Base-by-base conservation (phyloP, 768 basidiomycete species). In the Kwoniella botswanensis region DNA sequence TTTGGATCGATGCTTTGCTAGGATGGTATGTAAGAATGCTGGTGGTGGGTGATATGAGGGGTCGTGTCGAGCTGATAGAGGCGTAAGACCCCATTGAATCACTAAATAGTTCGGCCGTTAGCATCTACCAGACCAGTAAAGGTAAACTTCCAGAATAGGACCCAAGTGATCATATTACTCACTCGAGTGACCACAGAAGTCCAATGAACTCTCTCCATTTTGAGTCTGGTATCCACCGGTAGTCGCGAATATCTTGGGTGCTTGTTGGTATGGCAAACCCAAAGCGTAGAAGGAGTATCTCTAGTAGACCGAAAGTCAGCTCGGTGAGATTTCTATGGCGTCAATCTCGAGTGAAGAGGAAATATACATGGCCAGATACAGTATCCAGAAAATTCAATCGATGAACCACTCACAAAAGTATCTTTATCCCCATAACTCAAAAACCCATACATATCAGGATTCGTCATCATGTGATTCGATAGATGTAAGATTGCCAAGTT, bases 401-500 rank as follows among this genome's bases (percentile, higher is more conserved):
- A 35, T 35, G 35, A 6, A 35, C 35, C 35, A 73, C 82, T 71
- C 58, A 82, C 80, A 65, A 84, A 84, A 18, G 81, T 82, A 64
- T 84, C 84, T 68, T 85, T 85, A 72, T 85, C 84, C 10, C 83
- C 84, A 21, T 80, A 80, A n/a, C 70, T 64, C 57, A 82, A 60
- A 63, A 74, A 75, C 4, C 78, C 75, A 64, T 80, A 82, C 70
- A 78, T 72, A 50, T 78, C 76, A 1, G 75, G 71, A 44, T 76
- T 68, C 22, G 68, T 29, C 78, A 80, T 80, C 85, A 85, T 86
- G 67, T 81, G 79, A 17, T 76, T 76, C 11, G 85, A 82, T 2
- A 84, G 70, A 50, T 84, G 82, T 3, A 86, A 72, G 2, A 84
- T 85, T 2, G 85, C 85, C 29, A 85, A 78, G 74, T 85, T 85